Conservation (phyloP, 1,139 yeast species). For the Pichia sp. region DNA sequence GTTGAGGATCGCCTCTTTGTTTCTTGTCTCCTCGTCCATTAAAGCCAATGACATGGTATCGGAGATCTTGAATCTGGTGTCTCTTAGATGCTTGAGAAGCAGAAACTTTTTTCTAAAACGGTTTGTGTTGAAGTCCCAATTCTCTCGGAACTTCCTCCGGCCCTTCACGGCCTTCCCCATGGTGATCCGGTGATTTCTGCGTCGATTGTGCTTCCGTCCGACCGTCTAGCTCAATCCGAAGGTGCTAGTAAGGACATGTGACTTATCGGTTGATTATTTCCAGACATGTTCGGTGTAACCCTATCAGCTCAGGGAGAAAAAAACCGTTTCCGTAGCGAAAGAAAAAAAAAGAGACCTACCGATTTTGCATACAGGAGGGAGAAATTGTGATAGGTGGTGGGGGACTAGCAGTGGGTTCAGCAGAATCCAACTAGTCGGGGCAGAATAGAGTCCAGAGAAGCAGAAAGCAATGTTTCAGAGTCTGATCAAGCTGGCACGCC, state of each 20-base stretch:
- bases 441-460: neutral
- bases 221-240: neutral
- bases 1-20: neutral
- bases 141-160: neutral
- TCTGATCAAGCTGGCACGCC: neutral
- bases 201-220: neutral
- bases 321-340: neutral
- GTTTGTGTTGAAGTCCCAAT: conserved; percentile 1
- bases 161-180: conserved; percentile 2
- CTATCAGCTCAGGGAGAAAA: neutral
- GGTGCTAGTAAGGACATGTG: neutral
- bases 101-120: conserved; percentile 1
- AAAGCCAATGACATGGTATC: neutral
- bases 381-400: no score
- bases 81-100: conserved; percentile 5
- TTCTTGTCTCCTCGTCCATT: conserved; percentile 8
- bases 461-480: neutral
- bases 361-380: neutral
- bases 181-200: neutral
- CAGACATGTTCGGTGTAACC: neutral
- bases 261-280: neutral
- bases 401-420: neutral
- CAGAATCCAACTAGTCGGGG: neutral
- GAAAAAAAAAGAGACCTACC: neutral
- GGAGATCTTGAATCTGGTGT: conserved; percentile 1